A percentile compares a stretch with the other conserved stretches of the same genome.
Evolutionary conservation across 208 protist species (phyloP).

Genomic region (Crithidia expoeki): DNA sequence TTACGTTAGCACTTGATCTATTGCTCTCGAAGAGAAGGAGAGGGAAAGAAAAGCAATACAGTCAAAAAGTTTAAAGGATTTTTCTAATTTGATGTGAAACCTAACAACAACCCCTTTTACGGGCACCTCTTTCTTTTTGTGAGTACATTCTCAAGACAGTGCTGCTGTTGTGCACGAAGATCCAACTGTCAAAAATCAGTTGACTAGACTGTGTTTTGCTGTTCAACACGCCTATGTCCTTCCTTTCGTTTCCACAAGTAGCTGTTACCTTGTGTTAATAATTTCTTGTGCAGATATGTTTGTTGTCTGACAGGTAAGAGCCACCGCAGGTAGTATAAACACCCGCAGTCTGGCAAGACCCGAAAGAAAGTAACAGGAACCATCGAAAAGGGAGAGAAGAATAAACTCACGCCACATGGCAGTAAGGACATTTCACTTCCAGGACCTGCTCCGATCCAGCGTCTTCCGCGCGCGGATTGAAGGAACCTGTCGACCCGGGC

Average conservation of each 20-base stretch:
- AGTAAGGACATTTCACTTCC: conserved; percentile 39
- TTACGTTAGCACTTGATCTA: not conserved
- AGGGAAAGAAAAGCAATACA: not conserved
- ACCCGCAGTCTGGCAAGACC: too few species aligned
- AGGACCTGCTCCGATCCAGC: not conserved
- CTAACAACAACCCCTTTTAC: not conserved
- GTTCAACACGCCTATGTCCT: too few species aligned
- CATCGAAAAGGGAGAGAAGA: not conserved
- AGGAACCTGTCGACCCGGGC: not conserved
- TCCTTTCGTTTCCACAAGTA: too few species aligned
- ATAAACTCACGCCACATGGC: conserved; percentile 10
- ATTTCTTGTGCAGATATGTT: too few species aligned
- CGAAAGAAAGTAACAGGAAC: not conserved
- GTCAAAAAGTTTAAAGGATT: not conserved
- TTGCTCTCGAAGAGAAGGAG: conserved; percentile 1
- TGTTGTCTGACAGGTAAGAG: too few species aligned
- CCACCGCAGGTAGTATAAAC: too few species aligned
- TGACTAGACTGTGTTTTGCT: too few species aligned
- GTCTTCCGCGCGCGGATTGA: conserved; percentile 11
- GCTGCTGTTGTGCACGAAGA: too few species aligned
- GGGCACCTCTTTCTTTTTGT: not conserved
- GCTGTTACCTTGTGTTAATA: too few species aligned
- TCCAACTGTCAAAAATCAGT: too few species aligned
- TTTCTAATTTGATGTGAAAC: too few species aligned
- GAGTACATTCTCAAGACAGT: not conserved